phyloP scores from a whole-genome alignment of 2,329 filamentous ascomycete species.

The Ascosphaera apis region DNA sequence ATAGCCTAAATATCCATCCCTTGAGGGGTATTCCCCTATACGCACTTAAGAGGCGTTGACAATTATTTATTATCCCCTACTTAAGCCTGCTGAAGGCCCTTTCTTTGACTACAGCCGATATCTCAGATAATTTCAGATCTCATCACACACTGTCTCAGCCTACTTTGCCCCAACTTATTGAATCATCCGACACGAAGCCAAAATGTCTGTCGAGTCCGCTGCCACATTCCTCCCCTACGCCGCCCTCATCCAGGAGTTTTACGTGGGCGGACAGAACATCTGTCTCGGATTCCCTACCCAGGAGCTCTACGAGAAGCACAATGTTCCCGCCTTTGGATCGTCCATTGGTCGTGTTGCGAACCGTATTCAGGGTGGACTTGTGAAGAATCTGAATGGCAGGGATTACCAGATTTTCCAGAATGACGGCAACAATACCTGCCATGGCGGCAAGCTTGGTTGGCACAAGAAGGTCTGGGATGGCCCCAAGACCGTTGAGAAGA shows the following conservation, averaged over 20 bases:
- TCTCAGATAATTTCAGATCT: not conserved
- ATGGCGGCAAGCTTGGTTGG: slow-evolving; percentile 56
- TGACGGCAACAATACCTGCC: slow-evolving; percentile 52
- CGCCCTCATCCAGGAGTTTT: slow-evolving; percentile 42
- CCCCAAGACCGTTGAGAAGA: slow-evolving; percentile 31
- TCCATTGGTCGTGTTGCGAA: slow-evolving; percentile 76
- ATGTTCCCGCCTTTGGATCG: slow-evolving; percentile 67
- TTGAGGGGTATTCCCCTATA: too few relatives aligned
- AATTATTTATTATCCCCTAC: too few relatives aligned
- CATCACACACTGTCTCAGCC: slow-evolving; percentile 2
- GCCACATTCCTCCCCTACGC: slow-evolving; percentile 24
- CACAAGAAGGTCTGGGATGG: slow-evolving; percentile 58
- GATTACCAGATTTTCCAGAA: slow-evolving; percentile 51
- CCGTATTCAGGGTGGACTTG: slow-evolving; percentile 48
- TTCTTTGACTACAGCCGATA: not conserved
- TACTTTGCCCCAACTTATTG: slow-evolving; percentile 5
- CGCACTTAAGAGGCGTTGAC: too few relatives aligned
- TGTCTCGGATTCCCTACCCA: slow-evolving; percentile 64
- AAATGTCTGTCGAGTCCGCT: slow-evolving; percentile 12
- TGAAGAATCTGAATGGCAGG: slow-evolving; percentile 48
- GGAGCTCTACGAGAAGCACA: slow-evolving; percentile 51
- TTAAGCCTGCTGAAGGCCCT: not conserved
- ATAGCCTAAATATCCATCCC: too few relatives aligned
- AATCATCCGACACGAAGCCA: slow-evolving; percentile 4
- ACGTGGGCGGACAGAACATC: slow-evolving; percentile 58